Percentiles rank a stretch among this genome's conserved stretches.
Evolutionary conservation across 306 rosid species (phyloP).

Genomic region (Cajanus cajan): DNA sequence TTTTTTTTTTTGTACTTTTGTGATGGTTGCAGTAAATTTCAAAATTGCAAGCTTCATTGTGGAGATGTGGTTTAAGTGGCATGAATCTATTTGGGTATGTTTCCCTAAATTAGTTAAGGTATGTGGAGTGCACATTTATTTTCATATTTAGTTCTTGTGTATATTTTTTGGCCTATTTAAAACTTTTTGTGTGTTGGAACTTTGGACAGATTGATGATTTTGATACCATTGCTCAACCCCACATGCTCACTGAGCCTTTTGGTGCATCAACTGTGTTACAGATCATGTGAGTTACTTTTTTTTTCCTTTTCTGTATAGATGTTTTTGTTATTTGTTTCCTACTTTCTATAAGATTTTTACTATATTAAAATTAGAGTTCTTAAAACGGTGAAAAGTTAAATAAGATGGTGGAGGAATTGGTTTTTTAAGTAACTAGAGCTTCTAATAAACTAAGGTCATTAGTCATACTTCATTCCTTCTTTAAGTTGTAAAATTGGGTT

Average conservation of each 20-base stretch:
- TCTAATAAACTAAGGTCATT: background rate
- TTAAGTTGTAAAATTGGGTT: background rate
- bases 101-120: constrained; percentile 59
- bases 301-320: background rate
- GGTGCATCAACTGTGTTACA: constrained; percentile 66
- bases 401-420: background rate
- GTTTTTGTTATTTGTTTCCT: background rate
- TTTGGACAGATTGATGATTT: constrained; percentile 49
- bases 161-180: background rate
- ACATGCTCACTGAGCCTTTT: constrained; percentile 63
- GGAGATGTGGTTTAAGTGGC: constrained; percentile 97
- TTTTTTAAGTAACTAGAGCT: background rate
- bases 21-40: constrained; percentile 39
- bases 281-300: constrained; percentile 59
- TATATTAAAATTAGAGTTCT: background rate
- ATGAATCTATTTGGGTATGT: constrained; percentile 77
- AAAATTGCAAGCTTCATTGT: constrained; percentile 61
- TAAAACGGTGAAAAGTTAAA: background rate
- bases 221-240: constrained; percentile 48
- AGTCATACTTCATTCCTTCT: background rate
- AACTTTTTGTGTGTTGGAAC: constrained; percentile 38
- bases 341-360: background rate
- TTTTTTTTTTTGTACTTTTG: too few relatives aligned
- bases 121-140: background rate
- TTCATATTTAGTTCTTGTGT: background rate